phyloP scores from a whole-genome alignment of 768 basidiomycete species.

The Gymnopilus dilepis region DNA sequence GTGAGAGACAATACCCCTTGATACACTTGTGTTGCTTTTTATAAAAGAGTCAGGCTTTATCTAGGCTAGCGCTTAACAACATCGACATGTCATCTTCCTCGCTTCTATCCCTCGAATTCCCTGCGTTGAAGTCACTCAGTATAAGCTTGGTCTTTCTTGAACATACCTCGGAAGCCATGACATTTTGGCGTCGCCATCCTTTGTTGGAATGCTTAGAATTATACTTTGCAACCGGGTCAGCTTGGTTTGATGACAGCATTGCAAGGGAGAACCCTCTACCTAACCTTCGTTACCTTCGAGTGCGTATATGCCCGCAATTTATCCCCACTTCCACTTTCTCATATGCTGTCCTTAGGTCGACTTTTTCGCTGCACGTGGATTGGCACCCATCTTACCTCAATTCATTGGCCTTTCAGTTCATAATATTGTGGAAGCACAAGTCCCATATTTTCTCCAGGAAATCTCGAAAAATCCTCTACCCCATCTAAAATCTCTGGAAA shows the following conservation, averaged over 20 bases:
- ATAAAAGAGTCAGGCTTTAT: no score
- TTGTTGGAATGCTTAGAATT: not conserved
- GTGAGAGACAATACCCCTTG: no score
- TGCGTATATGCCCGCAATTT: not conserved
- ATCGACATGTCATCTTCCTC: no score
- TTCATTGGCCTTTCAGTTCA: constrained; percentile 17
- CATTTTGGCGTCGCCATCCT: not conserved
- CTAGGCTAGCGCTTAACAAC: no score
- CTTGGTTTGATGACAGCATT: not conserved
- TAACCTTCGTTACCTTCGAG: not conserved
- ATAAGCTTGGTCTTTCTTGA: not conserved
- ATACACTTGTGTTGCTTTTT: no score
- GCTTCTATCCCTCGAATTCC: constrained; percentile 1
- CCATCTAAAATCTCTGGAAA: constrained; percentile 19
- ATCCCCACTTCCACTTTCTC: no score
- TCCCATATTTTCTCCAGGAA: constrained; percentile 26
- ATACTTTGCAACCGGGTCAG: not conserved
- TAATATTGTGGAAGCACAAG: constrained; percentile 20
- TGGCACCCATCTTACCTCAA: constrained; percentile 21
- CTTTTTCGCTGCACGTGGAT: not conserved
- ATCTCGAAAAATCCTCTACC: constrained; percentile 22
- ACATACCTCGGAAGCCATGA: not conserved
- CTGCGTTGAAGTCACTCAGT: not conserved
- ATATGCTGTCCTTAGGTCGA: no score
- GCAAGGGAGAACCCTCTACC: not conserved